Conservation (phyloP, 768 basidiomycete genomes). For the Xerocomellus amylosporus region DNA sequence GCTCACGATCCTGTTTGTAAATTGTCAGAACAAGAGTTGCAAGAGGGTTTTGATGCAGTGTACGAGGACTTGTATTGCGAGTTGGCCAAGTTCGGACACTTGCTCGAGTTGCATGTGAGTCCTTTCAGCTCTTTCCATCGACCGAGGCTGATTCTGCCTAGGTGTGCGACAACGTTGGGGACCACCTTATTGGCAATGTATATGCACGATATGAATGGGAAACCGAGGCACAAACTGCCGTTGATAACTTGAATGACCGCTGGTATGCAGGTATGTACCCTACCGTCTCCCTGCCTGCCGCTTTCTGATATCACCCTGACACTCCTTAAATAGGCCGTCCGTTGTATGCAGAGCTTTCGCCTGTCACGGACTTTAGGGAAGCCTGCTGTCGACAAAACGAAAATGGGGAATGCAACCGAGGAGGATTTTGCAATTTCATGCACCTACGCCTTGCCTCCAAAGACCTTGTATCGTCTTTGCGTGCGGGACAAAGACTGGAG, state of each 20-base stretch:
- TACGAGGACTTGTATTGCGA: constrained; percentile 96
- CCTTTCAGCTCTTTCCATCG: not conserved
- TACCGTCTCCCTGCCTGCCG: not conserved
- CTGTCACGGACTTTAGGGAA: constrained; percentile 98
- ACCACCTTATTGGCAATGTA: constrained; percentile 95
- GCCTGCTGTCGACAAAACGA: constrained; percentile 99
- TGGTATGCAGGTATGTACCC: constrained; percentile 87
- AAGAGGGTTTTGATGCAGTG: constrained; percentile 91
- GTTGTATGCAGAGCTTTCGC: constrained; percentile 94
- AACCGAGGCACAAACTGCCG: constrained; percentile 91
- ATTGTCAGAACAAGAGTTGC: constrained; percentile 80
- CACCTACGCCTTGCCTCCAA: constrained; percentile 87
- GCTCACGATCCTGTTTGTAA: constrained; percentile 90
- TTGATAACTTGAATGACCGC: constrained; percentile 89
- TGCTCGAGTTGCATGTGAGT: constrained; percentile 90
- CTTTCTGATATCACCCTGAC: constrained; percentile 4
- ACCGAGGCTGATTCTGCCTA: constrained; percentile 24
- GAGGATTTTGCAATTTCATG: constrained; percentile 99
- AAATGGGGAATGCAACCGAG: constrained; percentile 96
- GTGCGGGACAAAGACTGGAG: constrained; percentile 81
- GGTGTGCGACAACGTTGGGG: constrained; percentile 99
- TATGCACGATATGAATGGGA: constrained; percentile 99
- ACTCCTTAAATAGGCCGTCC: constrained; percentile 68
- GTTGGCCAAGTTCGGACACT: constrained; percentile 89
- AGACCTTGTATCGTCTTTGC: constrained; percentile 74